A percentile compares a stretch with the other conserved stretches of the same genome.
Evolutionary conservation across 371 early-diverging fungal species (phyloP).

Genomic region (Mycotypha africana): DNA sequence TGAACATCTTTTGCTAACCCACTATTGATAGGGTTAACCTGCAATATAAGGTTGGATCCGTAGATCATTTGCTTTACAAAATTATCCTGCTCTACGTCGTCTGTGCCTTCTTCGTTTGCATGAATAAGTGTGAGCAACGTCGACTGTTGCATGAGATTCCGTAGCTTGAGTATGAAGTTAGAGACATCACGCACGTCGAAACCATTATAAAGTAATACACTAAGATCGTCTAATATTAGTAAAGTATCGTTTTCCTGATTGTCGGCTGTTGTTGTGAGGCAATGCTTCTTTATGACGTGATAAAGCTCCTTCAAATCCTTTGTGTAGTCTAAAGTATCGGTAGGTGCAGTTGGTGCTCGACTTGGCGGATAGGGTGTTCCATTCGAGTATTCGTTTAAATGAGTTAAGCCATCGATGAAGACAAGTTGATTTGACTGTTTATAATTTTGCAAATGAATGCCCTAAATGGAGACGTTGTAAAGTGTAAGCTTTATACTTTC

Average conservation of each 20-base stretch:
- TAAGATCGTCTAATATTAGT: conserved; percentile 62
- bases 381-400: conserved; percentile 42
- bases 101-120: conserved; percentile 50
- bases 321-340: conserved; percentile 22
- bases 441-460: conserved; percentile 51
- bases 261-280: conserved; percentile 6
- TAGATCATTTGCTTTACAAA: conserved; percentile 48
- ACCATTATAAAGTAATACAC: conserved; percentile 51
- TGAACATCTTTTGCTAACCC: conserved; percentile 65
- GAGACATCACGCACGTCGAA: conserved; percentile 37
- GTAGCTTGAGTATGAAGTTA: conserved; percentile 42
- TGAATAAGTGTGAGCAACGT: conserved; percentile 54
- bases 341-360: conserved; percentile 34
- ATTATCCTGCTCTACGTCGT: conserved; percentile 51
- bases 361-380: conserved; percentile 36
- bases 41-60: conserved; percentile 48
- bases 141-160: conserved; percentile 44
- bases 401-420: conserved; percentile 63
- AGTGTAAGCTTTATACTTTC: background rate
- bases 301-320: conserved; percentile 16
- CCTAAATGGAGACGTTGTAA: conserved; percentile 27
- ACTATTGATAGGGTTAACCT: conserved; percentile 56
- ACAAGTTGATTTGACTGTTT: conserved; percentile 48
- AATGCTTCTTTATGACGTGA: conserved; percentile 10
- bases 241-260: conserved; percentile 21